These are phyloP conservation scores for Epithemia pelagica DNA, from an alignment of 108 stramenopile genomes.

Conservation along the genomic window DNA sequence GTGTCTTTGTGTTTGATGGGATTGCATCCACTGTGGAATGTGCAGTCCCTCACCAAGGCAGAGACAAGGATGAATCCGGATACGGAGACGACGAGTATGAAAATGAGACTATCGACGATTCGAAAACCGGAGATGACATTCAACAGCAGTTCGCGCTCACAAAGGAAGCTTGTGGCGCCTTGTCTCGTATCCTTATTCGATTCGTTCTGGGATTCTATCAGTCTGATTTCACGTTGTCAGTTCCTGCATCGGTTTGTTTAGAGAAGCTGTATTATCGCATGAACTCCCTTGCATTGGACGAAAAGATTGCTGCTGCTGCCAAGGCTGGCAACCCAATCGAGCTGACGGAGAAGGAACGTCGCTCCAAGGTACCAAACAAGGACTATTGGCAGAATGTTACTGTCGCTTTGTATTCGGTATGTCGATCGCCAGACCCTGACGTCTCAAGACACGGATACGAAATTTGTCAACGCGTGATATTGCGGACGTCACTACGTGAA, in stretches of 20 bases:
- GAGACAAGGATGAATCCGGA: too few relatives aligned
- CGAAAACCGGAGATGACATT: neutral
- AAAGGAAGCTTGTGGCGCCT: conserved; percentile 31
- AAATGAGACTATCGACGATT: conserved; percentile 8
- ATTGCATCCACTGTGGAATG: conserved; percentile 68
- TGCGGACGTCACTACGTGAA: conserved; percentile 45
- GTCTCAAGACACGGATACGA: conserved; percentile 51
- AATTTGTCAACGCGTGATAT: conserved; percentile 48
- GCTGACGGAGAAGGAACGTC: neutral
- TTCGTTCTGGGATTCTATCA: conserved; percentile 59
- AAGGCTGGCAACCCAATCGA: neutral
- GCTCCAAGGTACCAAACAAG: conserved; percentile 25
- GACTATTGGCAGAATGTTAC: conserved; percentile 56
- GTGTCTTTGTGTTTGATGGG: conserved; percentile 75
- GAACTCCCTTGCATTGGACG: conserved; percentile 20
- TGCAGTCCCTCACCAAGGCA: conserved; percentile 35
- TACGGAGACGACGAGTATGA: conserved; percentile 23
- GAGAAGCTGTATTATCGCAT: conserved; percentile 60
- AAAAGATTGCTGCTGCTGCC: conserved; percentile 18
- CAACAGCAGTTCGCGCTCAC: conserved; percentile 25
- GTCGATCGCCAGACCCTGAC: conserved; percentile 38
- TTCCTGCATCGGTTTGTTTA: conserved; percentile 69
- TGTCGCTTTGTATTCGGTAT: conserved; percentile 55
- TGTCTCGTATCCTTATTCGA: conserved; percentile 51
- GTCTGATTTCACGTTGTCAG: conserved; percentile 39